phyloP scores from a whole-genome alignment of 331 rosid species.

The Quercus lobata region DNA sequence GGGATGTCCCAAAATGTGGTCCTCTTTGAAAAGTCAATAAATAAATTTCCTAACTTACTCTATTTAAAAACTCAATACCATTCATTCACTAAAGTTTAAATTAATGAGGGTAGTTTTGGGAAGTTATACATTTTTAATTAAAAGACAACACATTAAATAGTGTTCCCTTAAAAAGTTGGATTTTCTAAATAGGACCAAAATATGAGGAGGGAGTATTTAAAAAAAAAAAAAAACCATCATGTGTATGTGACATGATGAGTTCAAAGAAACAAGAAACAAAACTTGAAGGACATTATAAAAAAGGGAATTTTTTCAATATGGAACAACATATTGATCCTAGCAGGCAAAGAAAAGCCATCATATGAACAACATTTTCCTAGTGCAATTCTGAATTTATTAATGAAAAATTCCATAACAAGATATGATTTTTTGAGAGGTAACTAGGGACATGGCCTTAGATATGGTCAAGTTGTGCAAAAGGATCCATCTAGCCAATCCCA shows the following conservation, averaged over 20 bases:
- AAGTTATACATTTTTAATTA: too few relatives aligned
- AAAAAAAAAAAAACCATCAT: background rate
- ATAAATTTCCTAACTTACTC: too few relatives aligned
- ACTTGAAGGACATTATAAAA: background rate
- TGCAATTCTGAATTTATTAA: background rate
- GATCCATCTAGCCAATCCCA: background rate
- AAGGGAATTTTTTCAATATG: background rate
- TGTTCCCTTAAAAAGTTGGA: too few relatives aligned
- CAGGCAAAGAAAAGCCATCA: background rate
- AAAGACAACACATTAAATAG: too few relatives aligned
- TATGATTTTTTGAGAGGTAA: background rate
- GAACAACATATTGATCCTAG: background rate
- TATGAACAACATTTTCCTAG: background rate
- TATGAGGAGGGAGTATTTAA: too few relatives aligned
- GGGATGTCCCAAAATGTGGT: too few relatives aligned
- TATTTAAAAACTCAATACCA: too few relatives aligned
- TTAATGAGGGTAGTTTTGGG: too few relatives aligned
- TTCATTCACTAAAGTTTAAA: too few relatives aligned
- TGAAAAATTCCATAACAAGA: background rate
- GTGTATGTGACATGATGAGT: background rate
- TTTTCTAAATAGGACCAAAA: too few relatives aligned
- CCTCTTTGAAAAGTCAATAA: too few relatives aligned
- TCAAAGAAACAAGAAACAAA: background rate
- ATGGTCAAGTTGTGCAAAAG: background rate
- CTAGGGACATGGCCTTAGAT: background rate